Base-by-base conservation (phyloP, 139 green algal genomes). In the Chlamydomonas sphaeroides region DNA sequence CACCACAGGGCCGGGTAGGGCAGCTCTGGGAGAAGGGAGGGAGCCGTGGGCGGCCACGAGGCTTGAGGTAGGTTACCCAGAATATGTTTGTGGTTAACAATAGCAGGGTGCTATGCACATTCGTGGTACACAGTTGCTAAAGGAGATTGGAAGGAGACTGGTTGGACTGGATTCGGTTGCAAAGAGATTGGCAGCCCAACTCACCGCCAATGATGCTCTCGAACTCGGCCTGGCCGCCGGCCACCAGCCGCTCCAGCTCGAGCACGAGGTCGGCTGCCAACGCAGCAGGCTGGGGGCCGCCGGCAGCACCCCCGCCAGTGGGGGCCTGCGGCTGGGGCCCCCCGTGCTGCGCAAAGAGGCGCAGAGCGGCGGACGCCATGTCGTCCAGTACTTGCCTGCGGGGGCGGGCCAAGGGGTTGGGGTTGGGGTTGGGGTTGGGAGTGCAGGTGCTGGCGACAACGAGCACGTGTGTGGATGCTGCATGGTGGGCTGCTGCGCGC, bases 1-100 rank as follows among this genome's bases (percentile, higher is more conserved):
- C 36, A 35, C 28, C 65, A 53, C 35, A 79, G 68, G 56, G 11
- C 53, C 28, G 56, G 23, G 53, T 79, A 79, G 36, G 72, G 72
- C 38, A 79, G 68, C 38, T 56, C 72, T 79, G 72, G 14, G 14
- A 35, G 53, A 0, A 11, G 32, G 38, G 72, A n/a, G 2, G 28
- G 17, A 25, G 15, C 28, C 28, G 41, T 6, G 21, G n/a, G 21
- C 2, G 30, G 28, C 8, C 3, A n/a, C 25, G 61, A 23, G n/a
- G n/a, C 26, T 4, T 4, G 6, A 17, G n/a, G 26, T 17, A 35
- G 28, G 57, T 17, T 65, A 38, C 4, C 28, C 23, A 65, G 28
- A n/a, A n/a, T n/a, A n/a, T n/a, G n/a, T n/a, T n/a, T n/a, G n/a
- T n/a, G n/a, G n/a, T n/a, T n/a, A n/a, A n/a, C n/a, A n/a, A n/a